phyloP scores from a whole-genome alignment of 1,284 basidiomycete species.

The Phlebopus sp. region DNA sequence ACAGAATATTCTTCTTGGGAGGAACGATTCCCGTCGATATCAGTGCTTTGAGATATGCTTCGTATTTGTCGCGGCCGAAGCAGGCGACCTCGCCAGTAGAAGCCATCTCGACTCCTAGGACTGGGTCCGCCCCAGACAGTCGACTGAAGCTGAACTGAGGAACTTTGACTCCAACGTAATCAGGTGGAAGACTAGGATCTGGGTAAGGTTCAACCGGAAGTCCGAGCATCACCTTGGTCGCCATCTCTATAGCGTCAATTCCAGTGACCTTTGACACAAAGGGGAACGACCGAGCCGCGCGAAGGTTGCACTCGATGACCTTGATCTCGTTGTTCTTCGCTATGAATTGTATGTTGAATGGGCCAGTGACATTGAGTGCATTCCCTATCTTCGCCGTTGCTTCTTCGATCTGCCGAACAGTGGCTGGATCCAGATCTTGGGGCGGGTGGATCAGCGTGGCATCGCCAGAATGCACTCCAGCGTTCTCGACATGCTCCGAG shows the following conservation, averaged over 20 bases:
- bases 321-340: constrained; percentile 99
- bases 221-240: constrained; percentile 97
- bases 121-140: constrained; percentile 93
- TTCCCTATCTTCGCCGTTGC: constrained; percentile 97
- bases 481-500: constrained; percentile 99
- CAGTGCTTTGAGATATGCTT: constrained; percentile 96
- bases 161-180: constrained; percentile 98
- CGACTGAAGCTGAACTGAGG: constrained; percentile 98
- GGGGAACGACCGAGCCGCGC: constrained; percentile 97
- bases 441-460: constrained; percentile 97
- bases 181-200: constrained; percentile 77
- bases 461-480: constrained; percentile 82
- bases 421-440: constrained; percentile 96
- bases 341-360: constrained; percentile 99
- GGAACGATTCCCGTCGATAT: constrained; percentile 94
- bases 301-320: constrained; percentile 99
- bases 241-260: constrained; percentile 96
- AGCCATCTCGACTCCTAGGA: constrained; percentile 99
- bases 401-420: constrained; percentile 93
- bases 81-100: constrained; percentile 99
- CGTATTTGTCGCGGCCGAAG: constrained; percentile 97
- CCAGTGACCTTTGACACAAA: constrained; percentile 99
- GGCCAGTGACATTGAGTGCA: constrained; percentile 97
- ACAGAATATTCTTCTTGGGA: constrained; percentile 94
- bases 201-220: constrained; percentile 91